Percentiles rank a stretch among this genome's conserved stretches.
phyloP scores from a whole-genome alignment of 495 filamentous ascomycete genomes.

The Annulohypoxylon bovei region DNA sequence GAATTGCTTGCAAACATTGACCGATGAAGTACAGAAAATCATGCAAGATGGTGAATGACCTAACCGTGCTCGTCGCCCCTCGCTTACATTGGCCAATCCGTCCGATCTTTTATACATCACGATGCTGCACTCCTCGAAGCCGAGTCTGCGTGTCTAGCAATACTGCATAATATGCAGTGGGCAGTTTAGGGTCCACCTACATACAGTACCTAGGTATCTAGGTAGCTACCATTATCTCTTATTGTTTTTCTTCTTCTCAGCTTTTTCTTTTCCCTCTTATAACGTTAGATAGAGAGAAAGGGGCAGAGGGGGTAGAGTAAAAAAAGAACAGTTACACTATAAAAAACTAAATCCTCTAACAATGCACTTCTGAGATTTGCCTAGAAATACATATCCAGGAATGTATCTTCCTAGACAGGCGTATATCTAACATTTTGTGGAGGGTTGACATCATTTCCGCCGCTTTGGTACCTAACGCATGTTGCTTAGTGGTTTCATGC shows the following conservation, averaged over 20 bases:
- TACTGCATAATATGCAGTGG: neutral
- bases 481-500: constrained; percentile 38
- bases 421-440: constrained; percentile 25
- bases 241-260: neutral
- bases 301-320: neutral
- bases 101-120: constrained; percentile 22
- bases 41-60: constrained; percentile 20
- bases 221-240: neutral
- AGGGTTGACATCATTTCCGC: constrained; percentile 39
- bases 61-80: constrained; percentile 9
- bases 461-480: constrained; percentile 16
- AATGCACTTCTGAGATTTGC: neutral
- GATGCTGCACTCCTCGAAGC: neutral
- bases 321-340: constrained; percentile 2
- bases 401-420: neutral
- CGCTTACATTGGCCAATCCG: constrained; percentile 25
- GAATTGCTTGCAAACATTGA: constrained; percentile 2
- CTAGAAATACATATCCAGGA: neutral
- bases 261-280: neutral
- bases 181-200: neutral
- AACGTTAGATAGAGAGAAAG: neutral
- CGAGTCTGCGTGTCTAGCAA: constrained; percentile 8
- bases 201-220: too few species aligned
- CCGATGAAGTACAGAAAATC: constrained; percentile 8
- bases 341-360: neutral